phyloP scores from a whole-genome alignment of 371 early-diverging fungal species.

The Synchytrium microbalum region DNA sequence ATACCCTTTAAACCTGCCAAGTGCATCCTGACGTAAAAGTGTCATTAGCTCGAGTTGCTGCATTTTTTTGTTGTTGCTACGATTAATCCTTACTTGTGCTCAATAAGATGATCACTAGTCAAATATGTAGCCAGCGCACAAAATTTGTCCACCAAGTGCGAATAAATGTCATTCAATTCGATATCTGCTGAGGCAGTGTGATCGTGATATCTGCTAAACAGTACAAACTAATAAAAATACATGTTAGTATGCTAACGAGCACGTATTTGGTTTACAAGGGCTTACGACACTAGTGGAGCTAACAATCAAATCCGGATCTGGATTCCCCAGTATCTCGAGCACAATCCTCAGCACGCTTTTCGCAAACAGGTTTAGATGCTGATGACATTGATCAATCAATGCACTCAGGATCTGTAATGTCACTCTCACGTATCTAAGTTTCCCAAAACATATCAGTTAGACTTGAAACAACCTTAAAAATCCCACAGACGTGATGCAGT shows the following conservation, averaged over 20 bases:
- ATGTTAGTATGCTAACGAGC: conserved; percentile 5
- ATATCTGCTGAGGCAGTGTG: conserved; percentile 57
- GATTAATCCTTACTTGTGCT: conserved; percentile 41
- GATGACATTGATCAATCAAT: conserved; percentile 62
- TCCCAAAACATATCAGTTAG: no score
- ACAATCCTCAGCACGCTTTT: conserved; percentile 58
- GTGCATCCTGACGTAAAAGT: conserved; percentile 19
- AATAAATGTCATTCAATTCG: conserved; percentile 56
- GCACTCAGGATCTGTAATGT: conserved; percentile 64
- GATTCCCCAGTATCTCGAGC: conserved; percentile 42
- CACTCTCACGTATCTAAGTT: conserved; percentile 17
- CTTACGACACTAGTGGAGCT: conserved; percentile 50
- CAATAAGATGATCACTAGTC: conserved; percentile 30
- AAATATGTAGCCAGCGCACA: conserved; percentile 44
- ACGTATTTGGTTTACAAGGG: conserved; percentile 27
- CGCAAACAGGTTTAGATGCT: conserved; percentile 75
- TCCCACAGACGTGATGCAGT: neutral
- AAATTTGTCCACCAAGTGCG: conserved; percentile 51
- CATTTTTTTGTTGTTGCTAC: no score
- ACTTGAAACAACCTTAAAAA: no score
- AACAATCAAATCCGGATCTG: conserved; percentile 34
- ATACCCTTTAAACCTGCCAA: conserved; percentile 34
- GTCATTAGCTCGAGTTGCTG: neutral
- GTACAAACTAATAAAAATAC: conserved; percentile 49
- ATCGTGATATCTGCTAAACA: conserved; percentile 57